Evolutionary conservation across 345 rosid genomes (phyloP), one percentile per base, ranked within the genome.

Genomic region (Clarkia xantiana): DNA sequence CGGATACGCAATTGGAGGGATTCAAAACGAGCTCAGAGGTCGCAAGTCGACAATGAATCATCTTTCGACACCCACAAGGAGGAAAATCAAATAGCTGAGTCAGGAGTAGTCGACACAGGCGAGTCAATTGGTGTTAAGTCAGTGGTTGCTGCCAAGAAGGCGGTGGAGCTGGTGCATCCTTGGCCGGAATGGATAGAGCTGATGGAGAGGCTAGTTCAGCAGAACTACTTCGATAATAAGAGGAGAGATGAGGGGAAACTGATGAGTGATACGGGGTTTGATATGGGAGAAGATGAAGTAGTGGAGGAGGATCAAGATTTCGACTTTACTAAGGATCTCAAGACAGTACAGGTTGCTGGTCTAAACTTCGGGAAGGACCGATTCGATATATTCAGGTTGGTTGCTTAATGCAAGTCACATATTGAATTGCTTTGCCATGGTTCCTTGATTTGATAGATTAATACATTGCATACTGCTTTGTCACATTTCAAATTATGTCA

Each of bases 141-240:
- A 16, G 36, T 12, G 56, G 50, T 20, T 14, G 54, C 25, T 2
- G 45, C 10, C 38, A 1, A 40, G 57, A 52, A 45, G 42, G 47
- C 43, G 51, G 51, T 52, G 55, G 78, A 68, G 64, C 1, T 91
- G 57, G 84, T 78, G 17, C 98, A 91, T 62, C 96, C 94, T 13
- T 91, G 94, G 96, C 88, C 94, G 2, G 98, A 91, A 74, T 86
- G 96, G 98, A 75, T 86, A 29, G 96, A 91, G 72, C 65, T 91
- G 63, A 81, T 91, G 87, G 84, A 80, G 71, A 77, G 78, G 56
- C 61, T 91, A 55, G 79, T 82, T 62, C 76, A 81, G 52, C 94
- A 84, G 74, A 86, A 91, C 60, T 91, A 84, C 73, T 86, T 91
- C 72, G 94, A 91, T 65, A 85, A 81, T 52, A 68, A 71, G 64